Evolutionary conservation across 768 basidiomycete genomes (phyloP).

Genomic region (Cystobasidium tubakii): DNA sequence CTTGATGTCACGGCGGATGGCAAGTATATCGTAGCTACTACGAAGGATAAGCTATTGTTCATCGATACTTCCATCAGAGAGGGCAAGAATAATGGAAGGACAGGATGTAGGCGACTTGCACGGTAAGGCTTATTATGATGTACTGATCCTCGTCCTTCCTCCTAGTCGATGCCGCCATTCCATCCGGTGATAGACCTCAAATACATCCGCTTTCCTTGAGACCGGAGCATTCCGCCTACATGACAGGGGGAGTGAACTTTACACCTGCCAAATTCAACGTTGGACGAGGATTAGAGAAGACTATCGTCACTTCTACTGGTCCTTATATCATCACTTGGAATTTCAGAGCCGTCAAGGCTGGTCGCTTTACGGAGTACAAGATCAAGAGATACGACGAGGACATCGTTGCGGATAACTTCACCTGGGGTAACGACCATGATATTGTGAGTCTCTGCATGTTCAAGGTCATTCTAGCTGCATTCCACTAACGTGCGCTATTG

Average conservation of each 20-base stretch:
- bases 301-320: conserved; percentile 90
- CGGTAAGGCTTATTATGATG: background rate
- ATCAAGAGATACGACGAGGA: conserved; percentile 86
- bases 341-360: conserved; percentile 90
- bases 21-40: conserved; percentile 91
- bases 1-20: conserved; percentile 91
- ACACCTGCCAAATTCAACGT: conserved; percentile 88
- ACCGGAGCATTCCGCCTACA: conserved; percentile 87
- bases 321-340: conserved; percentile 64
- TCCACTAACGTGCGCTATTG: background rate
- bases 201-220: conserved; percentile 80
- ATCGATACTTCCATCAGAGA: conserved; percentile 92
- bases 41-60: conserved; percentile 82
- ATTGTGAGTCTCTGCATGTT: conserved; percentile 60
- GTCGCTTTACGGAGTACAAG: conserved; percentile 82
- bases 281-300: conserved; percentile 79
- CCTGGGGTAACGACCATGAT: conserved; percentile 92
- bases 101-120: conserved; percentile 30
- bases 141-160: conserved; percentile 49
- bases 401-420: conserved; percentile 96
- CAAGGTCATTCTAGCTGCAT: too few relatives aligned
- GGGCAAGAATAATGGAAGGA: conserved; percentile 50
- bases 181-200: conserved; percentile 83
- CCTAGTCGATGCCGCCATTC: conserved; percentile 93
- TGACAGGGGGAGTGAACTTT: conserved; percentile 74